Evolutionary conservation across 805 yeast genomes (phyloP).

Genomic region (Myxozyma monticola): DNA sequence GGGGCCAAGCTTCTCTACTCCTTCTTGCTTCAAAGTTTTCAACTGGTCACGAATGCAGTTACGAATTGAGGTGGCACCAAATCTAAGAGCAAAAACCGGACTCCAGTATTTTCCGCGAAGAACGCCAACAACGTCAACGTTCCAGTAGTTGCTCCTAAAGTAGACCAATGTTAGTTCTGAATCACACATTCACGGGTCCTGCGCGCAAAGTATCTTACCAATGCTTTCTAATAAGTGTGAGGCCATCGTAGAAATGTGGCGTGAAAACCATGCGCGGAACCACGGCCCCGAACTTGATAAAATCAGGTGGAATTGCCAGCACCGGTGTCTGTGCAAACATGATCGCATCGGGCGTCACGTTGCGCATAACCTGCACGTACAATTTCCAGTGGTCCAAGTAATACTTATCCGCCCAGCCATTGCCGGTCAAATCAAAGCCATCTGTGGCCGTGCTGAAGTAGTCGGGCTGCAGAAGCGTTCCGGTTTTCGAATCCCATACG

Average conservation of each 20-base stretch:
- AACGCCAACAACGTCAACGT: constrained; percentile 87
- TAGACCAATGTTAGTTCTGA: too few relatives aligned
- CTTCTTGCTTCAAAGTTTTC: constrained; percentile 63
- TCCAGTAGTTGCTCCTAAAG: constrained; percentile 68
- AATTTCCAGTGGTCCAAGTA: constrained; percentile 62
- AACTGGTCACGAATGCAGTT: constrained; percentile 71
- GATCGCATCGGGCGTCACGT: constrained; percentile 47
- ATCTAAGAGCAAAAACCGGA: constrained; percentile 66
- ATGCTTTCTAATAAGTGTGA: constrained; percentile 85
- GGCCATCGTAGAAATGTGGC: constrained; percentile 93
- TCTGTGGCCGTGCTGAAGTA: constrained; percentile 51
- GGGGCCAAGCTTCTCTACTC: constrained; percentile 58
- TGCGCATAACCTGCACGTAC: constrained; percentile 53
- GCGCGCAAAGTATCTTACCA: too few relatives aligned
- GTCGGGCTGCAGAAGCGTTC: constrained; percentile 47
- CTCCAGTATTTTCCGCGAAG: constrained; percentile 72
- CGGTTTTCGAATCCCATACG: constrained; percentile 61
- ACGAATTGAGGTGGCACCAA: constrained; percentile 75
- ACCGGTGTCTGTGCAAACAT: constrained; percentile 81
- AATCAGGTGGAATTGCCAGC: constrained; percentile 68
- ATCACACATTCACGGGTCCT: too few relatives aligned
- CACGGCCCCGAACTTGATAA: constrained; percentile 53
- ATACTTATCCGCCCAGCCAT: constrained; percentile 60
- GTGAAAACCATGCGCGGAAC: constrained; percentile 70
- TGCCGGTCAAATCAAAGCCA: constrained; percentile 46